Percentiles rank a stretch among this genome's conserved stretches.
phyloP scores from a whole-genome alignment of 2,329 filamentous ascomycete species.

The Delphinella strobiligena region DNA sequence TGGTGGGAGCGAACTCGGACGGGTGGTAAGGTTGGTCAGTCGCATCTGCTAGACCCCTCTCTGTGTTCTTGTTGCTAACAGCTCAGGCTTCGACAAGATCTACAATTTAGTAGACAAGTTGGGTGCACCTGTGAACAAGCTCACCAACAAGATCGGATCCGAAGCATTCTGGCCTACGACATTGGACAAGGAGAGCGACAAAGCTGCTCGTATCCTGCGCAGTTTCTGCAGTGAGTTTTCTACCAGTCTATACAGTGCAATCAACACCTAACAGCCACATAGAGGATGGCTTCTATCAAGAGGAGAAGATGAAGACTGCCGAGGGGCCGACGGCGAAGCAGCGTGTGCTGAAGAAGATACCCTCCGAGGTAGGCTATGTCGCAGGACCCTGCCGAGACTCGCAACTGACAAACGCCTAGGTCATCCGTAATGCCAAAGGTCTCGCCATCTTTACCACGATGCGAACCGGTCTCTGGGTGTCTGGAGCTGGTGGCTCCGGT shows the following conservation, averaged over 20 bases:
- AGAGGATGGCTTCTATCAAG: constrained; percentile 58
- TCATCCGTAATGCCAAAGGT: constrained; percentile 80
- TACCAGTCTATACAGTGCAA: constrained; percentile 15
- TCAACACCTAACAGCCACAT: constrained; percentile 14
- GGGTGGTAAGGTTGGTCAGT: neutral
- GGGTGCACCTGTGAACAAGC: constrained; percentile 58
- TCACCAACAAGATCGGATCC: constrained; percentile 69
- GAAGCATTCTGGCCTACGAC: constrained; percentile 80
- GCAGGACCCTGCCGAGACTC: neutral
- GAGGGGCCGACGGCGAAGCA: constrained; percentile 49
- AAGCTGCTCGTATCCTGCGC: constrained; percentile 76
- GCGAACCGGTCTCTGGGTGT: constrained; percentile 85
- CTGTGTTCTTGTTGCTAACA: no score
- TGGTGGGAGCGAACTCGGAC: neutral
- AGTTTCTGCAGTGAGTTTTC: constrained; percentile 68
- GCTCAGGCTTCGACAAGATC: constrained; percentile 61
- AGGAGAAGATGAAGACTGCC: constrained; percentile 32
- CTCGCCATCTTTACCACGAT: constrained; percentile 92
- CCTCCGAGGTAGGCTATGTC: constrained; percentile 35
- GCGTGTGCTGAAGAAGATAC: constrained; percentile 68
- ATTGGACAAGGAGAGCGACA: constrained; percentile 81
- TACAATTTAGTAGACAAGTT: constrained; percentile 57
- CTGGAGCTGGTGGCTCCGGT: constrained; percentile 80
- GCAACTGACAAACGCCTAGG: constrained; percentile 26
- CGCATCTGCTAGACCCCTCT: no score